Conservation (phyloP, 306 rosid genomes). For the Prosopis cineraria region DNA sequence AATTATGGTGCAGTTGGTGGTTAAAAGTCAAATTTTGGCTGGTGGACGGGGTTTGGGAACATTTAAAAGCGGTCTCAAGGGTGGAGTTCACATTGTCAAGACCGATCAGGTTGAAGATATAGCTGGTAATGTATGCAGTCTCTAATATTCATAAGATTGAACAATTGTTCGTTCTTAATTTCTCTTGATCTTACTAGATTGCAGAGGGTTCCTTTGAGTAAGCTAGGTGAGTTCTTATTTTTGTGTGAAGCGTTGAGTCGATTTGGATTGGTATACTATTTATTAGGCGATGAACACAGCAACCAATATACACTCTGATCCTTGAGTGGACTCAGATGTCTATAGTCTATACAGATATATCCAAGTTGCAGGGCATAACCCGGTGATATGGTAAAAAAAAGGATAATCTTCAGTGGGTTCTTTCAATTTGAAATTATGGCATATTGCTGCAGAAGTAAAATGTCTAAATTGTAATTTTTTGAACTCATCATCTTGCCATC, state of each 20-base stretch:
- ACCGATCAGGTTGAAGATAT: constrained; percentile 79
- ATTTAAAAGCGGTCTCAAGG: constrained; percentile 87
- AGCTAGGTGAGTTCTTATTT: not conserved
- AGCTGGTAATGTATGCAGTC: constrained; percentile 68
- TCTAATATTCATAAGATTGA: constrained; percentile 9
- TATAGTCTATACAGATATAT: not conserved
- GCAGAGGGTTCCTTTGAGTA: not conserved
- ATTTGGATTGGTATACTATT: not conserved
- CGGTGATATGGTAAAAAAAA: not conserved
- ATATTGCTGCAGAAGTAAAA: not conserved
- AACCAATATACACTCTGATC: not conserved
- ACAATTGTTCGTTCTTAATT: constrained; percentile 23
- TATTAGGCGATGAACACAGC: not conserved
- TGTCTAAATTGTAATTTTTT: not conserved
- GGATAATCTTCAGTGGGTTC: not conserved
- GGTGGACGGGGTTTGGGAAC: constrained; percentile 99
- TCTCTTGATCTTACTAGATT: not conserved
- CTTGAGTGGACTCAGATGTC: not conserved
- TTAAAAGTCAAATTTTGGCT: constrained; percentile 78
- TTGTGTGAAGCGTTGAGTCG: no score
- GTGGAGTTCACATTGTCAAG: constrained; percentile 96
- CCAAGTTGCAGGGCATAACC: not conserved
- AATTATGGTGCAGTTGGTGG: constrained; percentile 50
- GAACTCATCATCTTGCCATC: not conserved
- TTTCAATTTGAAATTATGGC: not conserved